phyloP scores from a whole-genome alignment of 805 yeast species.

The Myxozyma neotropica region DNA sequence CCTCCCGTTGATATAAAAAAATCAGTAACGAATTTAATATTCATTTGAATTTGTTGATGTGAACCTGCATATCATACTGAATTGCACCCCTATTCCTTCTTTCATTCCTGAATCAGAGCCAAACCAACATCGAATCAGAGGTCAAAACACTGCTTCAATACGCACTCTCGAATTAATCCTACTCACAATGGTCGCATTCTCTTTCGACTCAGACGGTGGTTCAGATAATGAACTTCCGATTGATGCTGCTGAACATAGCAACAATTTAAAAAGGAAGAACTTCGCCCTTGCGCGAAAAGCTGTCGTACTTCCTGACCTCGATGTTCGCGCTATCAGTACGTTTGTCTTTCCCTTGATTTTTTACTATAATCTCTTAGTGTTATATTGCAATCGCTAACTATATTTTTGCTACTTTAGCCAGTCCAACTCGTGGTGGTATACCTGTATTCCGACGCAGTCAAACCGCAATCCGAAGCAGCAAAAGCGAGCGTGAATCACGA shows the following conservation, averaged over 20 bases:
- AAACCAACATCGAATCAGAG: too few relatives aligned
- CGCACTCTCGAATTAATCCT: too few relatives aligned
- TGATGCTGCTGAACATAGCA: too few relatives aligned
- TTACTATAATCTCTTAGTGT: too few relatives aligned
- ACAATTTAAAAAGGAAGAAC: not conserved
- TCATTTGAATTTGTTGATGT: too few relatives aligned
- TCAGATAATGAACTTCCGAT: not conserved
- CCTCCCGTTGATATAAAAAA: too few relatives aligned
- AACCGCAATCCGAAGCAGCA: not conserved
- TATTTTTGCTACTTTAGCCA: not conserved
- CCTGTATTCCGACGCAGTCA: not conserved
- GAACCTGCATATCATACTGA: too few relatives aligned
- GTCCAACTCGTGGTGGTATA: not conserved
- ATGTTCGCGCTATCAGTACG: not conserved
- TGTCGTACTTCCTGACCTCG: constrained; percentile 1
- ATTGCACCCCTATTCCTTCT: too few relatives aligned
- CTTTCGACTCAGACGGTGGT: not conserved
- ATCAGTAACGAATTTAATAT: too few relatives aligned
- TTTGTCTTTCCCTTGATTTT: not conserved
- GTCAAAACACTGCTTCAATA: too few relatives aligned
- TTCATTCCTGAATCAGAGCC: too few relatives aligned
- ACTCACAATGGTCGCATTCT: constrained; percentile 1
- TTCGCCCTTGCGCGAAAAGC: not conserved
- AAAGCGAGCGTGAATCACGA: constrained; percentile 2
- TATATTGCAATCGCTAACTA: not conserved